phyloP scores from a whole-genome alignment of 2,329 filamentous ascomycete genomes.

The Aureobasidium zeae region DNA sequence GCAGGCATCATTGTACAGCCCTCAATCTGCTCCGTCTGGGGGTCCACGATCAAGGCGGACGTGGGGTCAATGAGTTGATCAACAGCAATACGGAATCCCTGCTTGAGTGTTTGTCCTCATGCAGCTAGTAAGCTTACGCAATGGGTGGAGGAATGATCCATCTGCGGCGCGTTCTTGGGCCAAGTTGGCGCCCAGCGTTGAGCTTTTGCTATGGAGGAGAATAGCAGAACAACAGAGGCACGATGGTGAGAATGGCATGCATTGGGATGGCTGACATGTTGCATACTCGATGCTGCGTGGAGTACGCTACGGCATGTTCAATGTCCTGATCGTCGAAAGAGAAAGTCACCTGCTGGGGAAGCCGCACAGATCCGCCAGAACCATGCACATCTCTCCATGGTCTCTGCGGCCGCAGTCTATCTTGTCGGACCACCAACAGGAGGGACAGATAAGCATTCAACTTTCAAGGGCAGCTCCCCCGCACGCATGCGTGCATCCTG shows the following conservation, averaged over 20 bases:
- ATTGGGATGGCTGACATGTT: no score
- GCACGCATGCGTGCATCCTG: conserved; percentile 3
- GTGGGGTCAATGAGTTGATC: background rate
- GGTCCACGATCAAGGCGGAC: background rate
- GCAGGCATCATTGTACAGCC: background rate
- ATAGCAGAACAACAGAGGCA: no score
- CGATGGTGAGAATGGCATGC: no score
- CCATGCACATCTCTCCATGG: background rate
- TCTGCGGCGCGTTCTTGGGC: background rate
- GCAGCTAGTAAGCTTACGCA: background rate
- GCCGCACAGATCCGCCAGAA: no score
- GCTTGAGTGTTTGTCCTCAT: background rate
- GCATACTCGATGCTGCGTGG: background rate
- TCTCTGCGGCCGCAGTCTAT: conserved; percentile 1
- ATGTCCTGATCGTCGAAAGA: background rate
- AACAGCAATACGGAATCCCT: background rate
- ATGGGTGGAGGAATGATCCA: background rate
- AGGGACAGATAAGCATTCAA: background rate
- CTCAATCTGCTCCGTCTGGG: background rate
- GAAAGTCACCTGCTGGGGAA: background rate
- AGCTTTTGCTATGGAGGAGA: no score
- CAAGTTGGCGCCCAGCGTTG: background rate
- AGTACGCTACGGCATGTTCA: background rate
- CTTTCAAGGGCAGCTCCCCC: no score
- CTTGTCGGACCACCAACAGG: conserved; percentile 5